Base-by-base conservation (phyloP, 2,329 filamentous ascomycete genomes). In the Alternaria arbusti region DNA sequence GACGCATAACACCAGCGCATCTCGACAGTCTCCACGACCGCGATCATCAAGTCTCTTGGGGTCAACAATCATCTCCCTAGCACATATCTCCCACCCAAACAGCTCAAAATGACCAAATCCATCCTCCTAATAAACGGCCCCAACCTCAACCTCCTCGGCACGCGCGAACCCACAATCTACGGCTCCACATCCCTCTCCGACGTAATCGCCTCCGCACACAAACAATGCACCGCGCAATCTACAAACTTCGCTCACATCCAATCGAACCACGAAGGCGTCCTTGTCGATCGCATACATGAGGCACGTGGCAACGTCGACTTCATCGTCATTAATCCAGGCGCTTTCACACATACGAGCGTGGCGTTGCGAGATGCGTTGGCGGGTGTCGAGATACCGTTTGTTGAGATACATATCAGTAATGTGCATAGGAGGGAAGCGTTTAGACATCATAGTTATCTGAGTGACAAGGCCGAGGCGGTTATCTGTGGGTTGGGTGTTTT, bases 81-180 rank as follows among this genome's bases (percentile, higher is more conserved):
- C 25, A 10, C 36, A 46, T 40, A 23, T 23, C n/a, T 1, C 12
- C 32, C 3, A 23, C 12, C 3, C 13, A 5, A n/a, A 6, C 25
- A 43, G 3, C 22, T 17, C 28, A 57, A 56, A 22, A 80, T 80
- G 81, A 69, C 79, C 43, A 81, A 80, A 67, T 74, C 75, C 17
- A 88, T 93, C 74, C 88, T 93, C 70, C 84, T 93, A 68, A 88
- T 94, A 82, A 93, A 93, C 79, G 91, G 91, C n/a, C 91, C 91
- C 30, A 94, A 94, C 78, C 89, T 94, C 71, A 94, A 94, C 81
- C 89, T 94, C 54, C 86, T 94, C 28, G 91, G 91, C 36, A 90
- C 87, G 12, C 86, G 92, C 22, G 91, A 95, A 77, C 91, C 91
- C 15, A 82, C 88, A 26, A 86, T 93, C 72, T 94, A 94, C 82